These are phyloP conservation scores for Aspergillus diversus DNA, from an alignment of 495 filamentous ascomycete species.

Conservation along the genomic window DNA sequence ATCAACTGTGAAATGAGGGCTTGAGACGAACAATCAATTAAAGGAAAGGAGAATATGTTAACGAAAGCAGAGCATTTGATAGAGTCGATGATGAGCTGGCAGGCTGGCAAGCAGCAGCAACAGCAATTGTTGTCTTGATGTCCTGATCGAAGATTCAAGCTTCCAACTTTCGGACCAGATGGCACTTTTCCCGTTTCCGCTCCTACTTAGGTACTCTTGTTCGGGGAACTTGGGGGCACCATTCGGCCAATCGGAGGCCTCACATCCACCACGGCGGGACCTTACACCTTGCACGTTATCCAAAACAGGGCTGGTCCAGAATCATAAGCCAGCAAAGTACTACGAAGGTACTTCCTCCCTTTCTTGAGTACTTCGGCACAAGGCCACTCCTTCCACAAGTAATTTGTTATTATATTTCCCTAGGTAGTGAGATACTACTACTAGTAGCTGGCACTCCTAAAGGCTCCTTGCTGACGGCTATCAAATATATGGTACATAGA, in stretches of 20 bases:
- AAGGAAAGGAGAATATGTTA: neutral
- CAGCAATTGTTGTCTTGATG: neutral
- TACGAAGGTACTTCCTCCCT: too few relatives aligned
- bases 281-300: neutral
- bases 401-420: too few relatives aligned
- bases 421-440: too few relatives aligned
- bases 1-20: neutral
- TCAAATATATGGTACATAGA: too few relatives aligned
- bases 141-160: neutral
- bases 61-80: slow-evolving; percentile 19
- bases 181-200: slow-evolving; percentile 18
- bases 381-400: too few relatives aligned
- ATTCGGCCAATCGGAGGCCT: slow-evolving; percentile 37
- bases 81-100: slow-evolving; percentile 4
- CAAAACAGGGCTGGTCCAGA: too few relatives aligned
- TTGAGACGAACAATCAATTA: slow-evolving; percentile 1
- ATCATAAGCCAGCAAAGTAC: too few relatives aligned
- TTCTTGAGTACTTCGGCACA: too few relatives aligned
- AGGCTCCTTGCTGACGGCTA: too few relatives aligned
- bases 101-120: slow-evolving; percentile 25
- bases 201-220: slow-evolving; percentile 10
- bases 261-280: slow-evolving; percentile 32
- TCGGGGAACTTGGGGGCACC: slow-evolving; percentile 35
- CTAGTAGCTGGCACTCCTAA: too few relatives aligned
- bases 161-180: slow-evolving; percentile 14